Base-by-base conservation (phyloP, 768 basidiomycete genomes). In the Tricholoma sp. region DNA sequence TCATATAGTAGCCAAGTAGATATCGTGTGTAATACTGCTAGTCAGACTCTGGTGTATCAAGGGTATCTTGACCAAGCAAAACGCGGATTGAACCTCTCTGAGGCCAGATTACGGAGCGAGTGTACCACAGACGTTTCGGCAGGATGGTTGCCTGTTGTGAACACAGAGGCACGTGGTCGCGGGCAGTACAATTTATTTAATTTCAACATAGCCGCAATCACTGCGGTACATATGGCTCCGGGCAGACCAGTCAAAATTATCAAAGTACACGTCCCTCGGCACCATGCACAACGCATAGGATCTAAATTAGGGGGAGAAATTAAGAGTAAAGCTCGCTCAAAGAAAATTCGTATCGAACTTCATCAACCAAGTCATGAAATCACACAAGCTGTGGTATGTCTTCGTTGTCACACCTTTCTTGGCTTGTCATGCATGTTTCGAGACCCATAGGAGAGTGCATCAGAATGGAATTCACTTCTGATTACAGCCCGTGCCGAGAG, bases 381-480 rank as follows among this genome's bases (percentile, higher is more conserved):
- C 24, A 79, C 79, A 12, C 81, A 83, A 52, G 85, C 88, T 29
- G 81, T 88, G 61, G 89, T 91, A 62, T 56, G 86, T 82, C 18
- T 54, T 35, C 32, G 52, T 51, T 49, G 41, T 31, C 21, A 21
- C 54, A n/a, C 12, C 18, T 11, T n/a, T 46, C 16, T 14, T 55
- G 45, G 12, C 7, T 51, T 9, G 29, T 46, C 34, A 55, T 55
- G 12, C 43, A 11, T 32, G 35, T 41, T 56, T 49, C 29, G 37
- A 27, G 19, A 34, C 35, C 24, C 52, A 35, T 47, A 83, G 81
- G 90, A 92, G 68, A 84, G 83, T 64, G 88, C 91, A 9, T 90
- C 88, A 9, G 88, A 91, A 61, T 92, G 91, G 91, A 93, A 93
- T 63, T 91, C 90, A 0, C 63, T 91, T 54, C 76, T 93, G 47